Conservation (phyloP, 192 early-diverging fungal genomes). For the Backusella macrospora region DNA sequence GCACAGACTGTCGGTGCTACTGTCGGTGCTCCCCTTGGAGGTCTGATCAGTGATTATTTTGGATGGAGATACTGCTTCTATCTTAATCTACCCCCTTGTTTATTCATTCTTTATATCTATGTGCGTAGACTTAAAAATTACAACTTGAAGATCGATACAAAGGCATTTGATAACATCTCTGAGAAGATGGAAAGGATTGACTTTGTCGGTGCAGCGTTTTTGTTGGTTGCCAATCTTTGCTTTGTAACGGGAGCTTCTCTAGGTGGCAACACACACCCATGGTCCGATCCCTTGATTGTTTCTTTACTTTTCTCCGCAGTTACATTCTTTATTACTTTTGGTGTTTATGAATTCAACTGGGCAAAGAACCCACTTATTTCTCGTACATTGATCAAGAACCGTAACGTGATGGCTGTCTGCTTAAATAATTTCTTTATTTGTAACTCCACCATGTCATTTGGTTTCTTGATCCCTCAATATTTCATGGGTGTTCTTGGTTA, state of each 20-base stretch:
- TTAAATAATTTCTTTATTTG: constrained; percentile 59
- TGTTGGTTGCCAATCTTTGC: constrained; percentile 55
- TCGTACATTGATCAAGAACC: constrained; percentile 60
- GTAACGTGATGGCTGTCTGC: constrained; percentile 64
- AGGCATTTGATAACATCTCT: constrained; percentile 47
- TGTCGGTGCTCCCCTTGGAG: constrained; percentile 85
- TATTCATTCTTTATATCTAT: constrained; percentile 62
- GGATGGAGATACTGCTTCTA: constrained; percentile 81
- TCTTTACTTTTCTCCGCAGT: constrained; percentile 52
- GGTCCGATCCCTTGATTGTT: constrained; percentile 67
- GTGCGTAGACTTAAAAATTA: constrained; percentile 31
- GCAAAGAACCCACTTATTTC: constrained; percentile 76
- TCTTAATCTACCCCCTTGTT: constrained; percentile 78
- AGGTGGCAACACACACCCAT: constrained; percentile 73
- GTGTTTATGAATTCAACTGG: constrained; percentile 57
- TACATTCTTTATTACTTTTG: constrained; percentile 53
- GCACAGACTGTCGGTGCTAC: constrained; percentile 62
- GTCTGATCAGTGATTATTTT: constrained; percentile 72
- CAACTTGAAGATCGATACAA: constrained; percentile 16
- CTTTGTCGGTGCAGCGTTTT: constrained; percentile 57
- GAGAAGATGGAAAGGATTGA: constrained; percentile 74
- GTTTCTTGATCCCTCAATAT: constrained; percentile 27
- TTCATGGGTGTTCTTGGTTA: constrained; percentile 37
- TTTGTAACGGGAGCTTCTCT: constrained; percentile 72
- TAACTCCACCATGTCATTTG: constrained; percentile 26